Evolutionary conservation across 2,329 filamentous ascomycete species (phyloP).

Genomic region (Cladophialophora psammophila): DNA sequence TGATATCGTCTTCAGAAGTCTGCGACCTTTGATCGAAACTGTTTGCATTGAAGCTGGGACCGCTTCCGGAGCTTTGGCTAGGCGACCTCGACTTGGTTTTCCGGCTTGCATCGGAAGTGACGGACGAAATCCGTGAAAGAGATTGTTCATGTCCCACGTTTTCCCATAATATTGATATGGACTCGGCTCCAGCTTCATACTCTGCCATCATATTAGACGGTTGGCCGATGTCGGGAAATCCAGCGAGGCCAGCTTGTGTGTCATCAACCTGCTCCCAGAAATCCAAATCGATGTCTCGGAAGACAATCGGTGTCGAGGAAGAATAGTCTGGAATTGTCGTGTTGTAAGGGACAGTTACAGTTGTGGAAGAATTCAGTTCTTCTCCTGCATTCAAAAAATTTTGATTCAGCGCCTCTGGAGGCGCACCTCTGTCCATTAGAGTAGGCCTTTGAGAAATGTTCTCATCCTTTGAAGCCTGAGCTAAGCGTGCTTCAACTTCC

Average conservation of each 20-base stretch:
- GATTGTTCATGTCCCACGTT: background rate
- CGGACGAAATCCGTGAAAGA: background rate
- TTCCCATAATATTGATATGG: background rate
- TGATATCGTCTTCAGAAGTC: constrained; percentile 7
- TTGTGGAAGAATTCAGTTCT: background rate
- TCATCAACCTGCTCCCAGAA: constrained; percentile 9
- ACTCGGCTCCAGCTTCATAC: background rate
- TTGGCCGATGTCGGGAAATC: background rate
- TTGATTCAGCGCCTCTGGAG: background rate
- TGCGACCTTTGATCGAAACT: constrained; percentile 6
- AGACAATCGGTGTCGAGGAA: background rate
- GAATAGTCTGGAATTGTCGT: background rate
- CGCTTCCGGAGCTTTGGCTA: background rate
- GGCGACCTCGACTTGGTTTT: background rate
- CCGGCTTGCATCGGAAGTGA: background rate
- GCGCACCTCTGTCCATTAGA: background rate
- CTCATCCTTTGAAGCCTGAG: background rate
- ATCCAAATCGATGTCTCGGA: constrained; percentile 9
- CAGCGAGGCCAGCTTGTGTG: background rate
- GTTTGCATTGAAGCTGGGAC: background rate
- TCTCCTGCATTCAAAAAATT: background rate
- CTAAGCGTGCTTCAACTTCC: constrained; percentile 9
- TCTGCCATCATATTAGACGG: background rate
- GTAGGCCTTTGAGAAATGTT: background rate
- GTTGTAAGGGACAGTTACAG: background rate